Base-by-base conservation (phyloP, 495 filamentous ascomycete genomes). In the Hypoxylon lienhwacheense region DNA sequence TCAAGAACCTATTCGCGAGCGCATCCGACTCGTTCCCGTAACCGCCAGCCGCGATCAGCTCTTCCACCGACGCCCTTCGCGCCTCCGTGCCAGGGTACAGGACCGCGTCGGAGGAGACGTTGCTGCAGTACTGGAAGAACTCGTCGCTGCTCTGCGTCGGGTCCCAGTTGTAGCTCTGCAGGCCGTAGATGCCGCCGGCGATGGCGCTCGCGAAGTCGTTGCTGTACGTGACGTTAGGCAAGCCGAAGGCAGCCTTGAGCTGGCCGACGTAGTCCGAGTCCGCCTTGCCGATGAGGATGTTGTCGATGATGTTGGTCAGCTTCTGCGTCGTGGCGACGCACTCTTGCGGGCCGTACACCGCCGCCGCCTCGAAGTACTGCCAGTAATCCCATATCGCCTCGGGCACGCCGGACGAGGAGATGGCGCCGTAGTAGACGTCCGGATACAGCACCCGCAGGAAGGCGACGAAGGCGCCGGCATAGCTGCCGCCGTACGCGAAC, bases 401-500 rank as follows among this genome's bases (percentile, higher is more conserved):
- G 0, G 84, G 85, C 2, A 89, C 86, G 1, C 83, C 86, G 3
- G 85, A 88, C 0, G 83, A 86, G 0, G 83, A 81, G 25, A 91
- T 87, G 0, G 85, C 77, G 16, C 78, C 87, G 70, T 72, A 87
- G 69, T 82, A 89, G 17, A 81, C 69, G 24, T 87, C 80, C 0
- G 87, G 87, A 64, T 90, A 89, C 33, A 82, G 53, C 43, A 80
- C 81, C 2, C 87, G 79, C 24, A 88, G 64, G 61, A 91, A 85
- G 1, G 87, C 86, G 24, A 81, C 82, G 49, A 87, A 84, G 7
- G 81, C 82, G 11, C 87, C 87, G 12, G 86, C 84, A 59, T 91
- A 91, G 3, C 83, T 87, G 1, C 86, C 86, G 1, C 87, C 87
- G 52, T 89, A 91, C 0, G 77, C 81, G 45, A 90, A 83, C 69